These are phyloP conservation scores for Pseudoscleropodium purum DNA, from an alignment of 225 moss, liverwort and hornwort genomes.

Conservation along the genomic window DNA sequence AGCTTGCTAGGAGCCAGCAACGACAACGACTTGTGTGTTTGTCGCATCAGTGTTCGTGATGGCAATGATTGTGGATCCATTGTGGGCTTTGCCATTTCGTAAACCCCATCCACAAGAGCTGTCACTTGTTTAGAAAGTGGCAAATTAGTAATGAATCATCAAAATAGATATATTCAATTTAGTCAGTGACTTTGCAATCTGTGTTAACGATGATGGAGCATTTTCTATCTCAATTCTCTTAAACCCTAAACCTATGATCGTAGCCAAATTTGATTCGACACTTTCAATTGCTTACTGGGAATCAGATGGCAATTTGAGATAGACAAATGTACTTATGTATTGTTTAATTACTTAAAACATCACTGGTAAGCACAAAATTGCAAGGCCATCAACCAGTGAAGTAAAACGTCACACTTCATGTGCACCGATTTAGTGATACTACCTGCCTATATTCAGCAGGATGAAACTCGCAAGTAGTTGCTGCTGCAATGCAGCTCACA, in stretches of 20 bases:
- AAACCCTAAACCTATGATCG: neutral
- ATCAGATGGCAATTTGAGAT: neutral
- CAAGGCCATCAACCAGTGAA: neutral
- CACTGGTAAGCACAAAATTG: neutral
- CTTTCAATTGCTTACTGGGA: neutral
- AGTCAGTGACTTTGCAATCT: neutral
- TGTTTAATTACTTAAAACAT: neutral
- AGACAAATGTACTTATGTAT: neutral
- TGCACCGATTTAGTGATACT: neutral
- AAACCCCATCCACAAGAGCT: neutral
- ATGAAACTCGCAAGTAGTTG: neutral
- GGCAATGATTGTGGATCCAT: conserved; percentile 6
- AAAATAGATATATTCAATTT: neutral
- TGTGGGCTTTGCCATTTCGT: neutral
- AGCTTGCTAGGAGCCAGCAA: neutral
- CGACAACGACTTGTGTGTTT: neutral
- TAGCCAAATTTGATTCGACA: neutral
- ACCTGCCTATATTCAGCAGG: neutral
- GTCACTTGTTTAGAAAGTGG: neutral
- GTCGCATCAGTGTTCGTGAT: neutral
- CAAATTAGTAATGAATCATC: neutral
- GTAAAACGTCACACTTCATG: neutral
- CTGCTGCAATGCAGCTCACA: neutral
- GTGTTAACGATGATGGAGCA: neutral
- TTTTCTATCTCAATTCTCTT: neutral